phyloP scores from a whole-genome alignment of 345 rosid species.

The Brassica cretica region DNA sequence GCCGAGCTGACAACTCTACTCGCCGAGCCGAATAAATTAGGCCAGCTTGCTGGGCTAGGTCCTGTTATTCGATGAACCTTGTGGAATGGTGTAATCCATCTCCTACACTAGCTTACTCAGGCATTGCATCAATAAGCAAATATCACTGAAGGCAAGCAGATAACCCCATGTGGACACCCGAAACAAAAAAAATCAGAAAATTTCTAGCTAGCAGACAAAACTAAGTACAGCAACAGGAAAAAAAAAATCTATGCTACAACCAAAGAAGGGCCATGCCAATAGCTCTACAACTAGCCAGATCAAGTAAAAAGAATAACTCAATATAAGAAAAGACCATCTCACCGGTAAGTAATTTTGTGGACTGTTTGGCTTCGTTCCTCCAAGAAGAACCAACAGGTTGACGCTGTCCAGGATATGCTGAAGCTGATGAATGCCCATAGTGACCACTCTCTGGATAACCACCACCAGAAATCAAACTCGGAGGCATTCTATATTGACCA shows the following conservation, averaged over 20 bases:
- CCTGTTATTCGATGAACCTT: no score
- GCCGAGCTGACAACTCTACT: no score
- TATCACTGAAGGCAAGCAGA: no score
- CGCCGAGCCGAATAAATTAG: no score
- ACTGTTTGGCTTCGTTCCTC: slow-evolving; percentile 67
- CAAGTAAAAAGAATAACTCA: background rate
- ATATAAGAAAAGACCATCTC: slow-evolving; percentile 42
- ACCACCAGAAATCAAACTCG: slow-evolving; percentile 58
- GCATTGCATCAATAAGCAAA: no score
- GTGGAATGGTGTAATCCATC: no score
- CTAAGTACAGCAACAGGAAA: no score
- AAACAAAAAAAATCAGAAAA: no score
- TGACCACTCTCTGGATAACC: slow-evolving; percentile 68
- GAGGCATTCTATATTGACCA: slow-evolving; percentile 37
- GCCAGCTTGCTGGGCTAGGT: no score
- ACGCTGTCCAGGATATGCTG: slow-evolving; percentile 65
- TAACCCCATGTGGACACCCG: no score
- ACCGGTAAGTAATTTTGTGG: slow-evolving; percentile 67
- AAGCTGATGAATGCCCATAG: slow-evolving; percentile 55
- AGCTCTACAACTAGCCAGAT: background rate
- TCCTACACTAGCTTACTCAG: no score
- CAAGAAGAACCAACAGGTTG: slow-evolving; percentile 64
- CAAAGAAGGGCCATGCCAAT: slow-evolving; percentile 2
- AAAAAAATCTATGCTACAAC: background rate
- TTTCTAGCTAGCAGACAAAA: no score